Percentiles rank a stretch among this genome's conserved stretches.
Conservation (phyloP, 805 yeast genomes). For the Starmerella riodocensis region DNA sequence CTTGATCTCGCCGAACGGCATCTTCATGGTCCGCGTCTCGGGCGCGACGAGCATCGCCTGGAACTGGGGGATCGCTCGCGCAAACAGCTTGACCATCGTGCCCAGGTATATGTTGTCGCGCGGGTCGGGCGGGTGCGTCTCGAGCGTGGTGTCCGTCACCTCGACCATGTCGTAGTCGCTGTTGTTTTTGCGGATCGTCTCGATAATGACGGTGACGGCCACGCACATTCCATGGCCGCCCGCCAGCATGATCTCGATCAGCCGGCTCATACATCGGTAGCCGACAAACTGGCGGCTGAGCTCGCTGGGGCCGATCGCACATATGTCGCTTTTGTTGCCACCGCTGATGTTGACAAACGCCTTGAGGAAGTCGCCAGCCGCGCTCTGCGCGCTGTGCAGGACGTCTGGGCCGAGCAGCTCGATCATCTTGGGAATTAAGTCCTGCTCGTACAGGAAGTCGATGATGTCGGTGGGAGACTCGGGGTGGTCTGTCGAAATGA, state of each 20-base stretch:
- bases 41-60: constrained; percentile 41
- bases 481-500: constrained; percentile 85
- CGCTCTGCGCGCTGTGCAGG: constrained; percentile 66
- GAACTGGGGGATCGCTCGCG: constrained; percentile 59
- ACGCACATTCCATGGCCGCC: constrained; percentile 78
- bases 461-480: constrained; percentile 81
- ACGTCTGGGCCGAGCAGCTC: constrained; percentile 55
- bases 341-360: constrained; percentile 91
- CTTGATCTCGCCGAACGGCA: constrained; percentile 54
- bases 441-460: constrained; percentile 58
- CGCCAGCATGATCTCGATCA: constrained; percentile 63
- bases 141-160: constrained; percentile 65
- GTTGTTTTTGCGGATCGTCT: constrained; percentile 85
- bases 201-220: constrained; percentile 90
- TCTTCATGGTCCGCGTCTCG: constrained; percentile 32
- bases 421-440: constrained; percentile 58
- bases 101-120: constrained; percentile 91
- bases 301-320: constrained; percentile 93
- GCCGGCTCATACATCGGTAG: constrained; percentile 46
- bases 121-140: constrained; percentile 82
- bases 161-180: constrained; percentile 89
- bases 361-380: constrained; percentile 89
- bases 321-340: constrained; percentile 75
- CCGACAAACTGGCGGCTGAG: constrained; percentile 82
- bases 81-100: constrained; percentile 62